Base-by-base conservation (phyloP, 2,329 filamentous ascomycete genomes). In the Arthrobotrys entomopaga region DNA sequence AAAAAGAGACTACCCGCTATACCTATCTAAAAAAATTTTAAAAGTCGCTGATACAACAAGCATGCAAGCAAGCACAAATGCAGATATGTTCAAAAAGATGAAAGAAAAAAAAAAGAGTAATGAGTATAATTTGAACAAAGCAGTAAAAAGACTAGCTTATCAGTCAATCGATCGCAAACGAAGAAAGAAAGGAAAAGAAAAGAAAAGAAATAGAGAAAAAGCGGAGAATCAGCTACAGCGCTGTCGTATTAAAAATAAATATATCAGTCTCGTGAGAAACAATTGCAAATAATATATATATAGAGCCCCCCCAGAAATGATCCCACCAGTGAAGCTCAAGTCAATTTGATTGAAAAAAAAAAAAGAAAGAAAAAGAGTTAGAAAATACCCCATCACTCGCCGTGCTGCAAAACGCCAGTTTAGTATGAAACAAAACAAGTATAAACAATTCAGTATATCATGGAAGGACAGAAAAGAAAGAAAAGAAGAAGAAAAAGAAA, bases 221-320 rank as follows among this genome's bases (percentile, higher is more conserved):
- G 15, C 7, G 24, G 26, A 52, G 29, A 34, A 34, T 34, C 10
- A 34, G 29, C 42, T n/a, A 13, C n/a, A n/a, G n/a, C n/a, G n/a
- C n/a, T n/a, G n/a, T n/a, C 16, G 46, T 20, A 46, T 42, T 29
- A 19, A 19, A 29, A 46, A 7, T 7, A 34, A 20, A 26, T 43
- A 48, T 24, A 19, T 19, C 38, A 43, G 56, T 59, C 56, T 59
- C 42, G 56, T 48, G 56, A 29, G 22, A 57, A 57, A 59, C 42
- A 48, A 46, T 10, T n/a, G 13, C 15, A 46, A 13, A 15, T 1
- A 20, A 59, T 29, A n/a, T 26, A 16, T 29, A n/a, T n/a, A 46
- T n/a, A 46, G 10, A 46, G 16, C 3, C 13, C 16, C 6, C 11
- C n/a, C 13, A n/a, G 42, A 46, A 46, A 46, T 1, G 16, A 46